These are phyloP conservation scores for Rusavskia elegans DNA, from an alignment of 495 filamentous ascomycete genomes.

Conservation along the genomic window DNA sequence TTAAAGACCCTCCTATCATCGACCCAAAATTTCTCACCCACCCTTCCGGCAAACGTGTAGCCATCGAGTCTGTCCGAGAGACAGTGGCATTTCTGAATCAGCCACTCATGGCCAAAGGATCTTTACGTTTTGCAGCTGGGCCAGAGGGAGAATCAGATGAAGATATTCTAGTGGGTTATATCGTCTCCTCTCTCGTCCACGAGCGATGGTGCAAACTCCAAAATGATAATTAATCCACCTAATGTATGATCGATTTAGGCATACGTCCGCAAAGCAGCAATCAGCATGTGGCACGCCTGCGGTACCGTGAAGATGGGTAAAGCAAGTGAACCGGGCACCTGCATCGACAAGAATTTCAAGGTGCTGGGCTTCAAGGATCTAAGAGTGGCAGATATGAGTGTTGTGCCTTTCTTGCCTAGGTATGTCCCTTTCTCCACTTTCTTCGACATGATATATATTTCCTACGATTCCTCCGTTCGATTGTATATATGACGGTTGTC, in stretches of 20 bases:
- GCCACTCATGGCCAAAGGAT: constrained; percentile 31
- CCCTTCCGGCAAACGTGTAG: constrained; percentile 38
- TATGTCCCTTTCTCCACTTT: constrained; percentile 1
- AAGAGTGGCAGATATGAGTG: constrained; percentile 47
- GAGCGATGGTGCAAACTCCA: too few relatives aligned
- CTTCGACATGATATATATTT: too few relatives aligned
- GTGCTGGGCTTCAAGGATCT: constrained; percentile 38
- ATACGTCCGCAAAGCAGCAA: constrained; percentile 55
- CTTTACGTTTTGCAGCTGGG: constrained; percentile 21
- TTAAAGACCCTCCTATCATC: constrained; percentile 35
- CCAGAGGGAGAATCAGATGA: constrained; percentile 38
- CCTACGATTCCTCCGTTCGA: too few relatives aligned
- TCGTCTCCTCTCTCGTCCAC: constrained; percentile 14
- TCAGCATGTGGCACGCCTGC: constrained; percentile 70
- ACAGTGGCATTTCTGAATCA: constrained; percentile 26
- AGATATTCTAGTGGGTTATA: constrained; percentile 34
- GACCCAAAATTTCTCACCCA: constrained; percentile 40
- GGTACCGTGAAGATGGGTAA: constrained; percentile 84
- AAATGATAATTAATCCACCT: too few relatives aligned
- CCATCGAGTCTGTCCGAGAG: constrained; percentile 35
- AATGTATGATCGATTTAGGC: constrained; percentile 25
- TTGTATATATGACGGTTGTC: too few relatives aligned
- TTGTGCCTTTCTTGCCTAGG: constrained; percentile 20
- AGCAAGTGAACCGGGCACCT: constrained; percentile 35
- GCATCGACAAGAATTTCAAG: constrained; percentile 39